Conservation (phyloP, 768 basidiomycete species). For the Podaxis carcinomalis region DNA sequence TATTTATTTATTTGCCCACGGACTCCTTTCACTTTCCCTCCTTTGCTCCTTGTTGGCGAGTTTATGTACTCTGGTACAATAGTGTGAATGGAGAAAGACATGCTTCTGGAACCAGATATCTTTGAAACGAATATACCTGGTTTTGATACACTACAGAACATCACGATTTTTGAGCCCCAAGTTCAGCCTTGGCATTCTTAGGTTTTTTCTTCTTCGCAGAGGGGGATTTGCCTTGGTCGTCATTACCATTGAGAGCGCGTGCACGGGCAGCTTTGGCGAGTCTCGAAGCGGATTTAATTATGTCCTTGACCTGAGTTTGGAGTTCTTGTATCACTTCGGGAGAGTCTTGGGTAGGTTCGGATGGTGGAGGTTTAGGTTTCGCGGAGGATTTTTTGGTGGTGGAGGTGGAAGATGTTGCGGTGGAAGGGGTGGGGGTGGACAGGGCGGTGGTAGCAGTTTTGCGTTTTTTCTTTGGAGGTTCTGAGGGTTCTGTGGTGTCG, state of each 20-base stretch:
- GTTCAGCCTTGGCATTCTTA: neutral
- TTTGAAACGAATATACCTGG: too few relatives aligned
- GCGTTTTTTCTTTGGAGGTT: constrained; percentile 1
- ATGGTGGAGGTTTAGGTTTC: neutral
- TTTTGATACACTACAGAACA: neutral
- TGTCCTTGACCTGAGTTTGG: constrained; percentile 23
- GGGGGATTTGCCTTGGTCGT: neutral
- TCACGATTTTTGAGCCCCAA: neutral
- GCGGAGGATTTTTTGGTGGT: neutral
- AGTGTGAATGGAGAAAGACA: neutral
- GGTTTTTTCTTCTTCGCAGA: constrained; percentile 14
- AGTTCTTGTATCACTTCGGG: constrained; percentile 5
- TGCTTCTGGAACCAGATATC: neutral
- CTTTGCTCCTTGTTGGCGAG: neutral
- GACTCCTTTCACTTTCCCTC: neutral
- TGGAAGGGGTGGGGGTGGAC: neutral
- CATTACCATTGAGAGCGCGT: constrained; percentile 17
- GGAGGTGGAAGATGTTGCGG: neutral
- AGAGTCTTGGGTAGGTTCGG: neutral
- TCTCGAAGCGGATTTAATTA: constrained; percentile 32
- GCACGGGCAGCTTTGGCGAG: constrained; percentile 34
- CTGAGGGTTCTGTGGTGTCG: neutral
- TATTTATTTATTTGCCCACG: constrained; percentile 12
- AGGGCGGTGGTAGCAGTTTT: neutral
- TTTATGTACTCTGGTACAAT: neutral